Evolutionary conservation across 1,284 basidiomycete genomes (phyloP), one percentile per base, ranked within the genome.

Genomic region (Vanrija sp.): DNA sequence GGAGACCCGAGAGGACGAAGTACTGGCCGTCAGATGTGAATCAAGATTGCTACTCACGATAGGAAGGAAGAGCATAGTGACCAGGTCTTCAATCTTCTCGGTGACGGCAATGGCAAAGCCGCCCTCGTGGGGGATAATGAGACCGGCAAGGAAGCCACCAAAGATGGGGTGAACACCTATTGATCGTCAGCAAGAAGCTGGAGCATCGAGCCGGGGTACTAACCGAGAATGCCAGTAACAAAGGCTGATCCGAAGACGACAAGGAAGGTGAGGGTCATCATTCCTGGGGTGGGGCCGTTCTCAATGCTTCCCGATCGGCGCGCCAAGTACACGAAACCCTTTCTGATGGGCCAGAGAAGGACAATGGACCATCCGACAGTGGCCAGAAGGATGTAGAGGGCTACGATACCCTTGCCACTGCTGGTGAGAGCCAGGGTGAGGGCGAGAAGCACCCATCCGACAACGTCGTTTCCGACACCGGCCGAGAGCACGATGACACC

Each of bases 401-500:
- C 89, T 0, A 83, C 86, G 0, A 88, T 68, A 3, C 75, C 73
- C 9, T 67, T 65, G 23, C 61, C 61, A n/a, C 73, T 88, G 61
- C 95, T 96, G 59, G 94, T 90, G 43, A 98, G 84, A 0, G 92
- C 89, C 8, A 97, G 87, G 6, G 88, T 89, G 48, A 98, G 80
- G 0, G 94, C 94, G 38, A 84, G 77, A 26, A 83, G 72, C 43
- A 82, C 75, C 81, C 82, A 83, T 25, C 82, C 92, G 52, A 86
- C 80, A 44, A 86, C 81, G 61, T 87, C 94, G 76, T 96, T 97
- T 3, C 88, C 91, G 1, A 98, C 91, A 46, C 95, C 93, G 0
- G 95, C 95, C 1, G 89, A 89, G 5, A 98, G 83, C 5, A 91
- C 91, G 28, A 96, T 87, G 53, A 95, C 86, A 9, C 95, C 96